A percentile compares a stretch with the other conserved stretches of the same genome.
Conservation (phyloP, 805 yeast genomes). For the Kluyveromyces wickerhamii region DNA sequence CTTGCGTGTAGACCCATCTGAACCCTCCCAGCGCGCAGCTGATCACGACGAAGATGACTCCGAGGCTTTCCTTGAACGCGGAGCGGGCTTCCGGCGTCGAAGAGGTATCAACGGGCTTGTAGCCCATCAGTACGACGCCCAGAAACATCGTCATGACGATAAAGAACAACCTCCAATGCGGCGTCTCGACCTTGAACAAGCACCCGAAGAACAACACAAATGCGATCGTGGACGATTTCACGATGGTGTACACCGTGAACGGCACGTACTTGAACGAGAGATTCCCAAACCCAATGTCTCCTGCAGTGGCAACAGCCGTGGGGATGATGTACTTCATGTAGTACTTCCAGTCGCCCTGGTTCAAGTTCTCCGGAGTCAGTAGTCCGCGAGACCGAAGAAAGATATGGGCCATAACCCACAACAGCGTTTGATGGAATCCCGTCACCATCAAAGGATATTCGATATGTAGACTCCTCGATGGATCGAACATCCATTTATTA, state of each 20-base stretch:
- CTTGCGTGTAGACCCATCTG: conserved; percentile 92
- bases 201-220: conserved; percentile 89
- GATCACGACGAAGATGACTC: conserved; percentile 64
- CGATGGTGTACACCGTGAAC: conserved; percentile 82
- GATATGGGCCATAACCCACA: conserved; percentile 42
- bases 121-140: conserved; percentile 87
- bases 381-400: conserved; percentile 35
- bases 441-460: conserved; percentile 82
- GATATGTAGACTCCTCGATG: conserved; percentile 55
- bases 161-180: conserved; percentile 55
- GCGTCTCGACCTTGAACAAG: conserved; percentile 65
- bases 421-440: conserved; percentile 70
- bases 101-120: conserved; percentile 31
- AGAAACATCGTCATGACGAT: conserved; percentile 73
- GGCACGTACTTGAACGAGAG: conserved; percentile 73
- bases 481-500: conserved; percentile 96
- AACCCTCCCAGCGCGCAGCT: conserved; percentile 83
- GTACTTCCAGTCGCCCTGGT: conserved; percentile 27
- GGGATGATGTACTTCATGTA: conserved; percentile 60
- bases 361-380: conserved; percentile 40
- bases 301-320: conserved; percentile 80
- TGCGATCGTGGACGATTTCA: conserved; percentile 79
- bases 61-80: conserved; percentile 34
- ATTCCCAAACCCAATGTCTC: conserved; percentile 92
- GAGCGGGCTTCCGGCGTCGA: conserved; percentile 16